Conservation (phyloP, 108 stramenopile species). For the Skeletonema potamos region DNA sequence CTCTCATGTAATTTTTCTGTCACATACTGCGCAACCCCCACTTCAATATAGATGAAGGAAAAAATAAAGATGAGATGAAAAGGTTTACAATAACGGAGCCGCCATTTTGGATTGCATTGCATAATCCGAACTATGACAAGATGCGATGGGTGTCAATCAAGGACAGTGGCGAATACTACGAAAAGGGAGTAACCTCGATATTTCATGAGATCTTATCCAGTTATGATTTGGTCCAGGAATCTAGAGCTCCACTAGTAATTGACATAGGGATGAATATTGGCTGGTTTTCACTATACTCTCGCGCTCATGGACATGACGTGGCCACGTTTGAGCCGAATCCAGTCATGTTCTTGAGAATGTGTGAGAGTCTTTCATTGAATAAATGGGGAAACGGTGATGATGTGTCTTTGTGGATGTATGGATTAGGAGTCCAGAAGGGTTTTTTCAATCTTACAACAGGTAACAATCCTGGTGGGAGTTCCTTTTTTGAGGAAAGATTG, state of each 20-base stretch:
- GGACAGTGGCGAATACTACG: constrained; percentile 34
- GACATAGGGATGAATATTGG: constrained; percentile 50
- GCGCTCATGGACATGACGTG: constrained; percentile 31
- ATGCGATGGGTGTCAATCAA: constrained; percentile 40
- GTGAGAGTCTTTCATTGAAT: constrained; percentile 30
- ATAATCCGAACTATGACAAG: constrained; percentile 15
- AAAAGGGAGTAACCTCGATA: constrained; percentile 23
- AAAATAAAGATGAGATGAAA: constrained; percentile 8
- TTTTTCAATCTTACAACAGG: constrained; percentile 26
- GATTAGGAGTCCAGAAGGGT: constrained; percentile 9
- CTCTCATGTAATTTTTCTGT: not conserved
- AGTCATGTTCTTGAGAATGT: constrained; percentile 22
- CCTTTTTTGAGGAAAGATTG: constrained; percentile 26
- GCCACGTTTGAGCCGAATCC: constrained; percentile 43
- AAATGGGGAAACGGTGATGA: constrained; percentile 6
- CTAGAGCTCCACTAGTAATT: constrained; percentile 6
- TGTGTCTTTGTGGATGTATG: constrained; percentile 13
- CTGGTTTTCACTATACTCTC: constrained; percentile 32
- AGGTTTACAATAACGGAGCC: constrained; percentile 27
- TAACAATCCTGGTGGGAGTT: constrained; percentile 29
- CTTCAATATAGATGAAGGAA: not conserved
- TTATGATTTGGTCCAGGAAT: not conserved
- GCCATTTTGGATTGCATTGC: constrained; percentile 32
- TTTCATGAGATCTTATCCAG: constrained; percentile 26
- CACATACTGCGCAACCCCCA: not conserved